phyloP scores from a whole-genome alignment of 2,329 filamentous ascomycete genomes.

The Fusarium virguliforme region DNA sequence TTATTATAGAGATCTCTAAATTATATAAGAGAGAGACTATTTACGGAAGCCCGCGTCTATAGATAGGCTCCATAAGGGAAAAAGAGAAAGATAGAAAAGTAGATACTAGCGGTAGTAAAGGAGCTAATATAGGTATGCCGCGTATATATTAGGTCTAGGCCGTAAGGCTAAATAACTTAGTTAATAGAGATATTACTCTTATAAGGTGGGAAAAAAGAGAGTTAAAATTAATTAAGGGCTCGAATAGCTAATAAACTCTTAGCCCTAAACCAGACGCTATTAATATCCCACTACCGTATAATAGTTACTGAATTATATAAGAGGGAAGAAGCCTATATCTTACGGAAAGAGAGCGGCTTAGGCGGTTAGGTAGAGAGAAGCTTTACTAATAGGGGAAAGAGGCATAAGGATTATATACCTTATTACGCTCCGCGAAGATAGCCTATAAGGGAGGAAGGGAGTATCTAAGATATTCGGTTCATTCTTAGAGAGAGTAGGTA shows the following conservation, averaged over 20 bases:
- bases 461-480: neutral
- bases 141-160: neutral
- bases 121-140: neutral
- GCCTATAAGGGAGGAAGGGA: conserved; percentile 10
- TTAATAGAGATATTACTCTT: neutral
- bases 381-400: conserved; percentile 16
- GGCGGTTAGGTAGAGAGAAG: conserved; percentile 19
- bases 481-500: conserved; percentile 2
- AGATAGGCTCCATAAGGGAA: conserved; percentile 11
- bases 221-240: neutral
- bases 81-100: conserved; percentile 18
- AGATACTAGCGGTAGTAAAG: neutral
- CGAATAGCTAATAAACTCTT: neutral
- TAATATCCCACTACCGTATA: conserved; percentile 20
- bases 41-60: neutral
- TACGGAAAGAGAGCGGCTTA: conserved; percentile 22
- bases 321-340: conserved; percentile 21
- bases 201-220: neutral
- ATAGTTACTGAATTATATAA: conserved; percentile 10
- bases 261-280: conserved; percentile 25
- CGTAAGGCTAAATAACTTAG: neutral
- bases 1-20: conserved; percentile 20
- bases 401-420: conserved; percentile 1
- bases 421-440: conserved; percentile 3
- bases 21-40: conserved; percentile 11